A percentile compares a stretch with the other conserved stretches of the same genome.
Evolutionary conservation across 129 eudicot species (phyloP).

Genomic region (Chrysanthemum makinoi): DNA sequence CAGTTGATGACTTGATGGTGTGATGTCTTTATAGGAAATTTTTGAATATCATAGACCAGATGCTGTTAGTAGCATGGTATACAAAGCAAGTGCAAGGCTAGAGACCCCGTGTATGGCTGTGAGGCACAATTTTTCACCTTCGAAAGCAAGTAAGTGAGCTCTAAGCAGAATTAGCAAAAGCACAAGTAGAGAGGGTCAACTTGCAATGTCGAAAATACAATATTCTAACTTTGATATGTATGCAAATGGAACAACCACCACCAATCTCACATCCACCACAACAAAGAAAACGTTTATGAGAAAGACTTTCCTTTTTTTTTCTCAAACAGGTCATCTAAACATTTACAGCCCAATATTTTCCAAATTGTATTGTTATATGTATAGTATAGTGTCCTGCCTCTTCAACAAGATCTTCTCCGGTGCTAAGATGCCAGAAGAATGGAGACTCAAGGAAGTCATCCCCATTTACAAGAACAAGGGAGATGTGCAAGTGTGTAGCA

Average conservation of each 20-base stretch:
- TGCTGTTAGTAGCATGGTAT: conserved; percentile 61
- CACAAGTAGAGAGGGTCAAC: conserved; percentile 46
- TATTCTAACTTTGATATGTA: conserved; percentile 22
- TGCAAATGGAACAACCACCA: conserved; percentile 35
- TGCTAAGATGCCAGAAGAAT: too few relatives aligned
- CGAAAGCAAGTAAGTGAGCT: conserved; percentile 49
- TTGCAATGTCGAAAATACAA: conserved; percentile 35
- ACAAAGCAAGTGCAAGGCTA: conserved; percentile 55
- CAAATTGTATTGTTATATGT: too few relatives aligned
- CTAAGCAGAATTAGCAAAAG: conserved; percentile 46
- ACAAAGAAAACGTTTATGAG: conserved; percentile 29
- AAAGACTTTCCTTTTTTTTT: neutral
- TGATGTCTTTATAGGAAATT: conserved; percentile 33
- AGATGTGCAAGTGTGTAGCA: too few relatives aligned
- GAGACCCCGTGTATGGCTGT: conserved; percentile 59
- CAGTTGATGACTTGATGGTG: neutral
- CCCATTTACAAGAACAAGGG: too few relatives aligned
- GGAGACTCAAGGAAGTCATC: too few relatives aligned
- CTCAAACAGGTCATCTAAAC: too few relatives aligned
- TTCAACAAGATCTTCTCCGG: too few relatives aligned
- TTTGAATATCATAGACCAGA: conserved; percentile 43
- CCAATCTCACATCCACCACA: conserved; percentile 26
- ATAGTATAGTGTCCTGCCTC: too few relatives aligned
- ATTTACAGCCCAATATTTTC: too few relatives aligned
- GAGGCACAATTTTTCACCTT: conserved; percentile 46